Percentiles rank a stretch among this genome's conserved stretches.
Conservation (phyloP, 2,329 filamentous ascomycete genomes). For the Graphiopsis chlorocephala region DNA sequence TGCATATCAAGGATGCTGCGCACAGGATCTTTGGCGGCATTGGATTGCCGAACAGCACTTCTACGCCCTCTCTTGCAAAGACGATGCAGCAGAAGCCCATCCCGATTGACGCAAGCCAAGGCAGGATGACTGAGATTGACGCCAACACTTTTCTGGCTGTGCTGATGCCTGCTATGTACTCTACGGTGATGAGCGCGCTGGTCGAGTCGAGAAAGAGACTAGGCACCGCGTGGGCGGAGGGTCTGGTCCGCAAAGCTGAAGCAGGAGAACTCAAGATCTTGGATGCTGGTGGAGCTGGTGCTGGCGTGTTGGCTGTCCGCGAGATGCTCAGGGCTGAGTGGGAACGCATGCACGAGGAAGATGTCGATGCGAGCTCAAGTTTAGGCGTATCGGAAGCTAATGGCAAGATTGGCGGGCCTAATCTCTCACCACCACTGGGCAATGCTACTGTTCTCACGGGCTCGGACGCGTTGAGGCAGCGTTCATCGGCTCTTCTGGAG, state of each 20-base stretch:
- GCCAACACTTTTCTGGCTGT: constrained; percentile 69
- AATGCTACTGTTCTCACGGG: constrained; percentile 79
- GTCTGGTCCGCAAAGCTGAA: constrained; percentile 53
- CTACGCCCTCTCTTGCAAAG: constrained; percentile 59
- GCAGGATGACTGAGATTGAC: constrained; percentile 70
- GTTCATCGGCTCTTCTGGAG: constrained; percentile 72
- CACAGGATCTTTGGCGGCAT: constrained; percentile 72
- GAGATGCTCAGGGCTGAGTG: constrained; percentile 79
- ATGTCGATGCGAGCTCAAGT: constrained; percentile 17
- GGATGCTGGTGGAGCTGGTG: constrained; percentile 72
- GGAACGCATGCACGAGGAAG: constrained; percentile 58
- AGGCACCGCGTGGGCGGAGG: constrained; percentile 67
- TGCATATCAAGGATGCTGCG: constrained; percentile 71
- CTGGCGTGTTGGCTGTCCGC: constrained; percentile 71
- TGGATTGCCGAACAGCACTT: constrained; percentile 72
- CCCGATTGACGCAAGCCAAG: constrained; percentile 60
- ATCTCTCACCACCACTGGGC: constrained; percentile 55
- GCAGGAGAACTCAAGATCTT: constrained; percentile 64
- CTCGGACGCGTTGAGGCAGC: constrained; percentile 69
- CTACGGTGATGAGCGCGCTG: constrained; percentile 63
- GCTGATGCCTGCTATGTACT: constrained; percentile 69
- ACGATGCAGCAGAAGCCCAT: constrained; percentile 63
- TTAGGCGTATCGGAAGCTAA: constrained; percentile 32
- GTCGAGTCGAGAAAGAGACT: constrained; percentile 72
- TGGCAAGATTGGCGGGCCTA: constrained; percentile 39